phyloP scores from a whole-genome alignment of 1,284 basidiomycete genomes.

The Megacollybia platyphylla region DNA sequence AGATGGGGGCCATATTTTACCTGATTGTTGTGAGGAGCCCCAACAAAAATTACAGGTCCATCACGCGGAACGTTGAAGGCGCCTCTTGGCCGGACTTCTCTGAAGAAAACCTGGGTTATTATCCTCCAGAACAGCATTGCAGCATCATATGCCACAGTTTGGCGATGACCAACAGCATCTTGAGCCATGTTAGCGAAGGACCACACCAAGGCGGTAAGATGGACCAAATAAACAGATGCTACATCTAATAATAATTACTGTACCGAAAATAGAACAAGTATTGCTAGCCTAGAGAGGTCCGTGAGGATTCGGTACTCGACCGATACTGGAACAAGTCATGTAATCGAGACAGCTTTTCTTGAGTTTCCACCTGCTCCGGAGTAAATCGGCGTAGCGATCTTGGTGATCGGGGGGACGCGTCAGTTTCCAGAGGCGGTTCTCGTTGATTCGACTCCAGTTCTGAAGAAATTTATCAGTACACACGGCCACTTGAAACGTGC shows the following conservation, averaged over 20 bases:
- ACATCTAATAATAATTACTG: neutral
- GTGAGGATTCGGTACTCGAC: constrained; percentile 49
- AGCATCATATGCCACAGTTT: constrained; percentile 36
- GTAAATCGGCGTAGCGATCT: constrained; percentile 13
- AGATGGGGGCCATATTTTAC: constrained; percentile 24
- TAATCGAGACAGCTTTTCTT: constrained; percentile 58
- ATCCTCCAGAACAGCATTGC: constrained; percentile 70
- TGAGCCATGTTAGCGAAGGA: constrained; percentile 12
- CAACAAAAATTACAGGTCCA: constrained; percentile 94
- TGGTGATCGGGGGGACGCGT: constrained; percentile 16
- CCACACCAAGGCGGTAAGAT: constrained; percentile 5
- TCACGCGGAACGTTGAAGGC: constrained; percentile 90
- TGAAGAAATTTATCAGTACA: constrained; percentile 13
- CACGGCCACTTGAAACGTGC: neutral
- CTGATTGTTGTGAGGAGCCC: constrained; percentile 94
- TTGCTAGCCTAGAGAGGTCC: constrained; percentile 13
- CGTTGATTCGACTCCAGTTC: constrained; percentile 53
- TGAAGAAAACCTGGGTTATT: constrained; percentile 93
- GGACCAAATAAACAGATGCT: constrained; percentile 3
- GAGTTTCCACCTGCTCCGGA: constrained; percentile 23
- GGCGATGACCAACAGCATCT: neutral
- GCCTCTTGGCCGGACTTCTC: constrained; percentile 90
- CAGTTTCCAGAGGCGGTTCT: constrained; percentile 10
- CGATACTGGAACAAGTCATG: constrained; percentile 77
- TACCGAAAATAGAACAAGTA: constrained; percentile 1